These are phyloP conservation scores for Kingdonia uniflora DNA, from an alignment of 164 flowering plant genomes.

Conservation along the genomic window DNA sequence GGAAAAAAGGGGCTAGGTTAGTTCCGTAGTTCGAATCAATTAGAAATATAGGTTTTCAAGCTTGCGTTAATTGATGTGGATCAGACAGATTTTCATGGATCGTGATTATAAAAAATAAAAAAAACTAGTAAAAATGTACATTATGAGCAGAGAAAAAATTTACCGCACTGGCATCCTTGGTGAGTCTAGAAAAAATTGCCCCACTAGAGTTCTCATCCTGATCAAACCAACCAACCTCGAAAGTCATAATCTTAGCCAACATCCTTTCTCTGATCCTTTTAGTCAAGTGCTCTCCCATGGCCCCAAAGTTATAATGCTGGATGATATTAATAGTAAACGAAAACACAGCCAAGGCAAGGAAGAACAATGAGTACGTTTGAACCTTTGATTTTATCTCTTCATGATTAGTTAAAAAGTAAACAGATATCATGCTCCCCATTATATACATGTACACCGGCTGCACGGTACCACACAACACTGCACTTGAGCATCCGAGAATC, in stretches of 20 bases:
- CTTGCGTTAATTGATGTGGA: too few species aligned
- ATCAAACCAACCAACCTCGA: conserved; percentile 2
- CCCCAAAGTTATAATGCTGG: conserved; percentile 2
- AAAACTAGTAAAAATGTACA: too few species aligned
- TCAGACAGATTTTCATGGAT: too few species aligned
- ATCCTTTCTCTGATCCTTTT: neutral
- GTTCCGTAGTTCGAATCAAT: too few species aligned
- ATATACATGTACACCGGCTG: neutral
- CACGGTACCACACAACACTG: neutral
- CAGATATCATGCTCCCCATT: conserved; percentile 1
- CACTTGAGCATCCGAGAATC: neutral
- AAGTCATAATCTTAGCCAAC: conserved; percentile 2
- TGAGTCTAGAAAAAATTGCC: neutral
- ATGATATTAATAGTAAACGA: neutral
- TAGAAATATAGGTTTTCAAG: too few species aligned
- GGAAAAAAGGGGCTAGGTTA: too few species aligned
- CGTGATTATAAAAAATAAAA: too few species aligned
- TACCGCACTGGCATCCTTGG: conserved; percentile 1
- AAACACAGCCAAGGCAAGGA: conserved; percentile 2
- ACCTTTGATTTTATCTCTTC: neutral
- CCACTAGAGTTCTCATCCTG: conserved; percentile 3
- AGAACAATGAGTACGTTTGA: neutral
- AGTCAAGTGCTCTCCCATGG: neutral
- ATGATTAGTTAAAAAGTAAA: neutral
- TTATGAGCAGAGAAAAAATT: too few species aligned